Base-by-base conservation (phyloP, 257 asterid genomes). In the Petrea volubilis region DNA sequence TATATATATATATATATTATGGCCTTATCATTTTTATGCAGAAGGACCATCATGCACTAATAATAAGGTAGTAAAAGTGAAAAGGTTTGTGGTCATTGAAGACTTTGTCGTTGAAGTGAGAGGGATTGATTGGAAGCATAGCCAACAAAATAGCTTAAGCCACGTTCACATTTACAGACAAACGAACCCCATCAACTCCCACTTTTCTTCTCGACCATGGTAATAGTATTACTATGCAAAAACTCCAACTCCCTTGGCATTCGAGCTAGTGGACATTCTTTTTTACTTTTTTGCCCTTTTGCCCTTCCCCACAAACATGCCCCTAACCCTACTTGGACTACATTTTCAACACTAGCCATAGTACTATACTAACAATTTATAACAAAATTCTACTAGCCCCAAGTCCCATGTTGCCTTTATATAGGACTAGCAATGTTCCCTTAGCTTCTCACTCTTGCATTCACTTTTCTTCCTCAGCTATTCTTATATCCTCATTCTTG, bases 291-390 rank as follows among this genome's bases (percentile, higher is more conserved):
- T 33, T 7, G 3, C 7, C 3, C 43, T 38, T 38, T 60, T 71
- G 7, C 23, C 56, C 4, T 73, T 71, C 72, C 78, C 80, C 74
- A 79, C 80, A 74, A 43, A 51, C 68, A 71, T 64, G 67, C 79
- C 55, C 70, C 47, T 68, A 56, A 51, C 74, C 56, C 56, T 69
- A 56, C 74, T 69, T 57, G 28, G 60, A 34, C 60, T 49, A 51
- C 71, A 51, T 33, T 67, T 65, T 64, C 51, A 44, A 65, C 66
- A 52, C 38, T 12, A 49, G 0, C 38, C 40, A n/a, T 61, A 36
- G 8, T 64, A 64, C 8, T 28, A 64, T 40, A 61, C 14, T 18
- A 5, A 20, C 29, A 66, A 13, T 49, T n/a, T 49, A 49, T 49
- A 20, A 18, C 2, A 2, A 67, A 44, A 27, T 4, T 25, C n/a